Conservation (phyloP, 345 rosid genomes). For the Salix brachista region DNA sequence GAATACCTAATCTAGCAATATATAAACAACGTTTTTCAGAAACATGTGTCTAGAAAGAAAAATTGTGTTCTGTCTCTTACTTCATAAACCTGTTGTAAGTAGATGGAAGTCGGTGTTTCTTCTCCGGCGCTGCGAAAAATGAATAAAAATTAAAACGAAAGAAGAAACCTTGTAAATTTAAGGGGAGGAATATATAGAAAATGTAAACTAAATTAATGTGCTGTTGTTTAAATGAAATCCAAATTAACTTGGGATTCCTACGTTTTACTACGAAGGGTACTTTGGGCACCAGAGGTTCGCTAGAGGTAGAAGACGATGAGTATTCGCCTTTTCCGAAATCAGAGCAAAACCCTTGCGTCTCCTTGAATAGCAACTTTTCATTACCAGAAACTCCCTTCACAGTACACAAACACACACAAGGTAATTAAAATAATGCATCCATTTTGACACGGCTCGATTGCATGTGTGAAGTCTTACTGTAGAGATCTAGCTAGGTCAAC, state of each 20-base stretch:
- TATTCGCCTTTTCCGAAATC: slow-evolving; percentile 63
- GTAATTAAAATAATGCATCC: neutral
- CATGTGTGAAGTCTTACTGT: neutral
- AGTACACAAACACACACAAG: neutral
- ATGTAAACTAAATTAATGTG: neutral
- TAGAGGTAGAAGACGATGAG: slow-evolving; percentile 64
- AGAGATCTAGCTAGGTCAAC: neutral
- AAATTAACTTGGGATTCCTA: slow-evolving; percentile 17
- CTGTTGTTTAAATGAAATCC: neutral
- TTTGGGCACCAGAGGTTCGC: slow-evolving; percentile 72
- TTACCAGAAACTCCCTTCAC: neutral
- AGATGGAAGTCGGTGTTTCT: slow-evolving; percentile 98
- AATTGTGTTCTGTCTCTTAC: slow-evolving; percentile 35
- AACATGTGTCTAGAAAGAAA: neutral
- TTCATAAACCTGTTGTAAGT: slow-evolving; percentile 98
- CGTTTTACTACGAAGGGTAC: slow-evolving; percentile 93
- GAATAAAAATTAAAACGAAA: neutral
- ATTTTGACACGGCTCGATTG: neutral
- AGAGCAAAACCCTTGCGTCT: slow-evolving; percentile 56
- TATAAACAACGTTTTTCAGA: neutral
- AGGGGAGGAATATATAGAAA: neutral
- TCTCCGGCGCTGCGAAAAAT: slow-evolving; percentile 74
- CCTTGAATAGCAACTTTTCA: slow-evolving; percentile 21
- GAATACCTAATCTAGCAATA: neutral
- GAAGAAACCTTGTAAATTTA: neutral